A percentile compares a stretch with the other conserved stretches of the same genome.
Evolutionary conservation across 1,284 basidiomycete genomes (phyloP).

Genomic region (Flammula alnicola): DNA sequence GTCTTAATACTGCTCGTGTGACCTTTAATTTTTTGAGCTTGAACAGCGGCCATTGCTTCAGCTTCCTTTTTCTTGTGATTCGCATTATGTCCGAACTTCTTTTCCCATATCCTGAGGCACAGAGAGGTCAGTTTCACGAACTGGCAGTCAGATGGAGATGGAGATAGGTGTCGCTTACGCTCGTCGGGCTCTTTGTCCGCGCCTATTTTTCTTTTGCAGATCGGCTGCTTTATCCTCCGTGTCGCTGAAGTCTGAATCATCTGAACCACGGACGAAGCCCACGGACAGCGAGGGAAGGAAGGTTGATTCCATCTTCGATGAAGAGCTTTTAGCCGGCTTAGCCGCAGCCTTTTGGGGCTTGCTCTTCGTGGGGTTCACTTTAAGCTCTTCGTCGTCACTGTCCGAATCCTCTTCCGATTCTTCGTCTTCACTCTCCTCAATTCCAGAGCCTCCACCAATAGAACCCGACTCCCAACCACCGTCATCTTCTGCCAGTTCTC

Average conservation of each 20-base stretch:
- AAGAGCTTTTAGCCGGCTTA: conserved; percentile 17
- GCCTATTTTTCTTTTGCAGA: conserved; percentile 79
- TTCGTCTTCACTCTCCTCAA: conserved; percentile 16
- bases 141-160: neutral
- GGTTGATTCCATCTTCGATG: conserved; percentile 53
- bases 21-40: conserved; percentile 21
- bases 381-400: conserved; percentile 17
- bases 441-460: conserved; percentile 32
- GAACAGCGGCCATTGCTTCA: conserved; percentile 29
- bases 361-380: conserved; percentile 13
- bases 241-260: conserved; percentile 81
- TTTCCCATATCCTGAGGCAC: conserved; percentile 88
- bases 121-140: neutral
- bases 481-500: conserved; percentile 36
- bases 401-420: conserved; percentile 18
- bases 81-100: conserved; percentile 90
- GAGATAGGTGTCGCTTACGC: conserved; percentile 65
- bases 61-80: conserved; percentile 84
- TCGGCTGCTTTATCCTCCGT: conserved; percentile 64
- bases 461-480: conserved; percentile 65
- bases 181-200: conserved; percentile 89
- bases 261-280: conserved; percentile 83
- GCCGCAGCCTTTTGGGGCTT: conserved; percentile 14
- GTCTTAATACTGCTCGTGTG: conserved; percentile 21
- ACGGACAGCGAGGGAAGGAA: conserved; percentile 90